phyloP scores from a whole-genome alignment of 2,329 filamentous ascomycete species.

The Chrysoporthe cubensis region DNA sequence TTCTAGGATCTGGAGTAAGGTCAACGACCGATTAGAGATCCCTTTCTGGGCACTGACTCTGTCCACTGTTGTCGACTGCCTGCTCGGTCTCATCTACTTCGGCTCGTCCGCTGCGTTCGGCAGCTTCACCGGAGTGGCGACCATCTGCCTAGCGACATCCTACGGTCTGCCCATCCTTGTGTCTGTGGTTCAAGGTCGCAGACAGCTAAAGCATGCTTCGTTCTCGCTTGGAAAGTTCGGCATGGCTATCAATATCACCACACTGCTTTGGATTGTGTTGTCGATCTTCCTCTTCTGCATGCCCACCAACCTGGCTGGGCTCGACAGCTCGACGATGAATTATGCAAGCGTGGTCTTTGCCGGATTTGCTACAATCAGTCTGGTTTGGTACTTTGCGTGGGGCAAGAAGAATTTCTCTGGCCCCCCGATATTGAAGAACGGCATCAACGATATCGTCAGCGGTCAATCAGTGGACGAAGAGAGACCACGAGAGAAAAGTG shows the following conservation, averaged over 20 bases:
- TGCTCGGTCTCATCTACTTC: constrained; percentile 79
- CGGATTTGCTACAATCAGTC: constrained; percentile 62
- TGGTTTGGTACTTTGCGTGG: constrained; percentile 66
- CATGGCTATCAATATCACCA: constrained; percentile 67
- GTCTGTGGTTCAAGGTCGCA: constrained; percentile 67
- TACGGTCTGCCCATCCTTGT: constrained; percentile 79
- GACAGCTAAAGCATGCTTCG: constrained; percentile 65
- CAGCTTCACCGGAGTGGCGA: constrained; percentile 79
- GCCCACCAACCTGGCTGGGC: constrained; percentile 62
- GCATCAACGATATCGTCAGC: constrained; percentile 6
- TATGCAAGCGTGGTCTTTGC: constrained; percentile 70
- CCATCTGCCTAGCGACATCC: constrained; percentile 75
- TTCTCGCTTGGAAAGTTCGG: constrained; percentile 74
- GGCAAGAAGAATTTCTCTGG: constrained; percentile 68
- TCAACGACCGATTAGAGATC: constrained; percentile 68
- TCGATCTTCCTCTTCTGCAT: constrained; percentile 77
- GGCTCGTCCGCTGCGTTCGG: constrained; percentile 78
- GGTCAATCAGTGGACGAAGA: constrained; percentile 15
- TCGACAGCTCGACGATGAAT: constrained; percentile 63
- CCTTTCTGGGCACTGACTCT: constrained; percentile 72
- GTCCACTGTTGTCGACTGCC: constrained; percentile 69
- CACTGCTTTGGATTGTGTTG: constrained; percentile 71
- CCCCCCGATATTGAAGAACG: constrained; percentile 45
- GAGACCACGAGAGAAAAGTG: not conserved
- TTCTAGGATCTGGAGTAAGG: constrained; percentile 66